Evolutionary conservation across 768 basidiomycete species (phyloP).

Genomic region (Leucogyrophana mollusca): DNA sequence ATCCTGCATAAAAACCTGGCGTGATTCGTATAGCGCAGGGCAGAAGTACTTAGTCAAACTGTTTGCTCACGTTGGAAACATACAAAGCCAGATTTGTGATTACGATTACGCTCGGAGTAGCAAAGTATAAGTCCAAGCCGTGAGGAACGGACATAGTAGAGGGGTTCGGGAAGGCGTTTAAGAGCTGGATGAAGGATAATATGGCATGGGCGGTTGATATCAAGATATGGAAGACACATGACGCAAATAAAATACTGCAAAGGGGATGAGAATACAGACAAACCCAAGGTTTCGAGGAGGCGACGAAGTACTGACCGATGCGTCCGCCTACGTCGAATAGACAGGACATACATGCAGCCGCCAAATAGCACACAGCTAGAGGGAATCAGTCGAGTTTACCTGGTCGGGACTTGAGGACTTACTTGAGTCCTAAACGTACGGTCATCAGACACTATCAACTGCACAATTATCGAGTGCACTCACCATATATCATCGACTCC

Average conservation of each 20-base stretch:
- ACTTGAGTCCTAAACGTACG: constrained; percentile 4
- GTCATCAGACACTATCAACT: neutral
- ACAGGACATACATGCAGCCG: constrained; percentile 3
- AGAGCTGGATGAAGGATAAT: constrained; percentile 1
- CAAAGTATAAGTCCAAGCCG: neutral
- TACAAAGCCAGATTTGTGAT: constrained; percentile 3
- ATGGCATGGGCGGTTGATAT: constrained; percentile 4
- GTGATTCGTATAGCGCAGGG: neutral
- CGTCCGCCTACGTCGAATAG: neutral
- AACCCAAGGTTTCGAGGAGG: neutral
- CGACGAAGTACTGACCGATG: constrained; percentile 1
- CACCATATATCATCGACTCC: constrained; percentile 3
- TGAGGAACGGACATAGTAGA: neutral
- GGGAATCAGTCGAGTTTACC: neutral
- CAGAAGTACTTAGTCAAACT: neutral
- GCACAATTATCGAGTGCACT: neutral
- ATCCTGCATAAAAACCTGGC: constrained; percentile 6
- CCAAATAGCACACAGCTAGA: constrained; percentile 6
- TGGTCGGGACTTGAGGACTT: neutral
- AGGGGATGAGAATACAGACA: neutral
- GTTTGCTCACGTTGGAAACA: constrained; percentile 1
- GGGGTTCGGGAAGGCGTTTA: neutral
- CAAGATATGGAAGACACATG: constrained; percentile 5
- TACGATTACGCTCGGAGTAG: neutral
- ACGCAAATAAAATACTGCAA: neutral